Percentiles rank a stretch among this genome's conserved stretches.
These are phyloP conservation scores for Chenopodium berlandieri DNA, from an alignment of 148 eudicot genomes.

Conservation along the genomic window DNA sequence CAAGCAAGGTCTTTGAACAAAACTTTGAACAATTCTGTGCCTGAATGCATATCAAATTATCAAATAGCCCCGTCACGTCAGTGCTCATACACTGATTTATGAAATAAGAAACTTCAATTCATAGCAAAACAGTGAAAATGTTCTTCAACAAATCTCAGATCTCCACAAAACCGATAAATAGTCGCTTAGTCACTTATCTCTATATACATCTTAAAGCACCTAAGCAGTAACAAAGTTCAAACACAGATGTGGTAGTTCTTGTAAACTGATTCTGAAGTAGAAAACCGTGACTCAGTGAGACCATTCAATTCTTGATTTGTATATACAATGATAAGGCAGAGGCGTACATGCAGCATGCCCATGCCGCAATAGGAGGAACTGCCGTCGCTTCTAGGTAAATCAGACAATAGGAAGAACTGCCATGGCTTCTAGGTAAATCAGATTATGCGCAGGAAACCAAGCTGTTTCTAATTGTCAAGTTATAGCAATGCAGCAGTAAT, in stretches of 20 bases:
- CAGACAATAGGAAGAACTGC: background rate
- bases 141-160: background rate
- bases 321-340: background rate
- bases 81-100: background rate
- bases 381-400: background rate
- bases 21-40: background rate
- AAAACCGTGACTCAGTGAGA: too few species aligned
- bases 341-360: too few species aligned
- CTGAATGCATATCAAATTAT: background rate
- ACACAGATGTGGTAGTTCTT: background rate
- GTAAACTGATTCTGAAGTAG: background rate
- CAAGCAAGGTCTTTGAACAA: background rate
- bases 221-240: background rate
- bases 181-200: background rate
- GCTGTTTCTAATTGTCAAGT: background rate
- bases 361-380: background rate
- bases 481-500: background rate
- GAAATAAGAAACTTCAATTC: background rate
- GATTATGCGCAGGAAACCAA: background rate
- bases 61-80: background rate
- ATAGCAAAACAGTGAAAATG: background rate
- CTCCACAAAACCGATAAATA: background rate
- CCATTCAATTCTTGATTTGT: background rate
- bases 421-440: background rate
- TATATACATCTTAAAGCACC: background rate